Evolutionary conservation across 345 rosid genomes (phyloP).

Genomic region (Physaria fendleri): DNA sequence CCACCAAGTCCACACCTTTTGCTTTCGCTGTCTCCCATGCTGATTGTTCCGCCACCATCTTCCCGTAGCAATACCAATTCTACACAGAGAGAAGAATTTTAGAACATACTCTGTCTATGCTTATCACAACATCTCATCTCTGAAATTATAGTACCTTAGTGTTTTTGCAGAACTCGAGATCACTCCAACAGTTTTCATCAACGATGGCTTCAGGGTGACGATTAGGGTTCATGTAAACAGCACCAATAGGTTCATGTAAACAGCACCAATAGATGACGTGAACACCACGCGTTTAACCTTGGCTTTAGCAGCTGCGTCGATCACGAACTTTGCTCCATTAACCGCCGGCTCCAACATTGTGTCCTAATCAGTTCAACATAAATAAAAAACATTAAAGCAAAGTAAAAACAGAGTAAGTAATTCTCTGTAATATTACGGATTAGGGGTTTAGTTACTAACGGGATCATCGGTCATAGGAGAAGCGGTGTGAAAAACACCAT

Average conservation of each 20-base stretch:
- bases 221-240: conserved; percentile 88
- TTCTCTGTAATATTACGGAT: too few species aligned
- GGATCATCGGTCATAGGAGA: conserved; percentile 97
- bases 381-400: not conserved
- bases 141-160: conserved; percentile 53
- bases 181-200: conserved; percentile 97
- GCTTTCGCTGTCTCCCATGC: conserved; percentile 73
- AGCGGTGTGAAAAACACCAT: conserved; percentile 96
- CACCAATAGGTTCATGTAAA: too few species aligned
- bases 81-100: conserved; percentile 15
- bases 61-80: conserved; percentile 99
- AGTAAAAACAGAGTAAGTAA: not conserved
- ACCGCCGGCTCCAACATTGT: conserved; percentile 99
- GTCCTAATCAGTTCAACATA: conserved; percentile 36
- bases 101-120: too few species aligned
- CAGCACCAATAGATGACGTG: conserved; percentile 91
- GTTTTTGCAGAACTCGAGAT: conserved; percentile 89
- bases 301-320: conserved; percentile 76
- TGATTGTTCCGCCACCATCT: conserved; percentile 82
- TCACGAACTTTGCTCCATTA: conserved; percentile 73
- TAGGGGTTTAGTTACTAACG: conserved; percentile 46
- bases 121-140: not conserved
- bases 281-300: conserved; percentile 80
- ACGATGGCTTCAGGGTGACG: conserved; percentile 61
- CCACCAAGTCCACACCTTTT: conserved; percentile 83